Evolutionary conservation across 331 rosid genomes (phyloP).

Genomic region (Ulmus americana): DNA sequence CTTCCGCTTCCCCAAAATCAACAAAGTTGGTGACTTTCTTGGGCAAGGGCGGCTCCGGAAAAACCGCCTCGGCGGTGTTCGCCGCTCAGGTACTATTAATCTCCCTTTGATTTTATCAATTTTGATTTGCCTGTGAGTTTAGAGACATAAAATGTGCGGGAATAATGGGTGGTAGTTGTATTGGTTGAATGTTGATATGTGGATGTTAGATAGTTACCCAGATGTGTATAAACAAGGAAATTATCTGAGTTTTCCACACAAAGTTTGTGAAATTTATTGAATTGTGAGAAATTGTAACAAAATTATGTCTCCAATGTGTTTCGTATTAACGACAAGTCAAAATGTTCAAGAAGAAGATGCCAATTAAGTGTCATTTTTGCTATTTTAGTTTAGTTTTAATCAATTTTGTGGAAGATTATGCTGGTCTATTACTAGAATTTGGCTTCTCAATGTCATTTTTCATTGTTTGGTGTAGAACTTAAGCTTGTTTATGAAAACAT

Average conservation of each 20-base stretch:
- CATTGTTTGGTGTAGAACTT: constrained; percentile 3
- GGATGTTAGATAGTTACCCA: constrained; percentile 2
- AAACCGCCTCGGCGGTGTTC: constrained; percentile 79
- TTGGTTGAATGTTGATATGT: background rate
- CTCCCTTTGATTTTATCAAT: background rate
- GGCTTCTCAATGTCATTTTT: background rate
- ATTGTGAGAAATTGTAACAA: background rate
- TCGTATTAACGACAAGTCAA: background rate
- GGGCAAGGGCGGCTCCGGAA: constrained; percentile 95
- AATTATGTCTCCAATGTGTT: background rate
- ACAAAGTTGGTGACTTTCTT: constrained; percentile 73
- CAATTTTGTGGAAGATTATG: background rate
- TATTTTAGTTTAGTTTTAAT: background rate
- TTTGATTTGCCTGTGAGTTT: constrained; percentile 3
- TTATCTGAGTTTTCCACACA: background rate
- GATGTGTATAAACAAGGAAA: background rate
- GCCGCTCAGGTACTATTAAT: constrained; percentile 65
- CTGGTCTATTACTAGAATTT: background rate
- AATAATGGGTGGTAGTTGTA: background rate
- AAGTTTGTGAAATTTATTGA: background rate
- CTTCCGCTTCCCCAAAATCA: constrained; percentile 30
- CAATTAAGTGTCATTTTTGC: background rate
- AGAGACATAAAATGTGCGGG: background rate
- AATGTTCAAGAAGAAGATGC: too few species aligned
- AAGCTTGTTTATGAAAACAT: constrained; percentile 1